These are phyloP conservation scores for Helotiales sp. DNA, from an alignment of 2,329 filamentous ascomycete genomes.

Conservation along the genomic window DNA sequence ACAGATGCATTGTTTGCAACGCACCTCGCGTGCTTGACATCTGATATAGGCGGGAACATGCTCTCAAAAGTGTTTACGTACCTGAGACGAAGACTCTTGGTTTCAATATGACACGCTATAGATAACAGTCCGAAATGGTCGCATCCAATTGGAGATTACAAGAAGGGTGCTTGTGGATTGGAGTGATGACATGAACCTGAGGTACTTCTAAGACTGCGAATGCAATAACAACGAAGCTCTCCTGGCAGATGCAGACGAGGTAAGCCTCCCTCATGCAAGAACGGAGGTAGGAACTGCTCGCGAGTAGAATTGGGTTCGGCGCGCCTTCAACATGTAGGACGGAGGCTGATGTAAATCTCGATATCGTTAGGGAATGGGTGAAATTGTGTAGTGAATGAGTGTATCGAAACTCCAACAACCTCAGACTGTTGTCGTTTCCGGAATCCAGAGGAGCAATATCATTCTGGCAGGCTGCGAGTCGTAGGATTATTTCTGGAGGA, in stretches of 20 bases:
- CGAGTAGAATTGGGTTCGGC: conserved; percentile 5
- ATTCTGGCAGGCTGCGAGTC: not conserved
- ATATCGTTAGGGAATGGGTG: not conserved
- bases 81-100: conserved; percentile 7
- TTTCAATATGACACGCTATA: conserved; percentile 20
- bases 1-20: not conserved
- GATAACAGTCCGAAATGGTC: conserved; percentile 6
- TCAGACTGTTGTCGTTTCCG: not conserved
- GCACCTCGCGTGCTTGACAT: conserved; percentile 1
- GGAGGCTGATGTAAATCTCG: conserved; percentile 1
- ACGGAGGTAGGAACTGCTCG: conserved; percentile 24
- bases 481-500: conserved; percentile 14
- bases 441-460: not conserved
- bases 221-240: conserved; percentile 13
- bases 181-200: conserved; percentile 6
- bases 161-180: conserved; percentile 1
- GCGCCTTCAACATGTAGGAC: conserved; percentile 8
- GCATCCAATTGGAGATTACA: conserved; percentile 6
- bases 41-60: conserved; percentile 13
- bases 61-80: conserved; percentile 7
- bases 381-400: not conserved
- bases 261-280: conserved; percentile 19
- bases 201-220: conserved; percentile 5
- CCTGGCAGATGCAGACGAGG: conserved; percentile 17
- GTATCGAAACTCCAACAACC: not conserved